Conservation (phyloP, 1,284 basidiomycete species). For the Fistulinella cinereoalba region DNA sequence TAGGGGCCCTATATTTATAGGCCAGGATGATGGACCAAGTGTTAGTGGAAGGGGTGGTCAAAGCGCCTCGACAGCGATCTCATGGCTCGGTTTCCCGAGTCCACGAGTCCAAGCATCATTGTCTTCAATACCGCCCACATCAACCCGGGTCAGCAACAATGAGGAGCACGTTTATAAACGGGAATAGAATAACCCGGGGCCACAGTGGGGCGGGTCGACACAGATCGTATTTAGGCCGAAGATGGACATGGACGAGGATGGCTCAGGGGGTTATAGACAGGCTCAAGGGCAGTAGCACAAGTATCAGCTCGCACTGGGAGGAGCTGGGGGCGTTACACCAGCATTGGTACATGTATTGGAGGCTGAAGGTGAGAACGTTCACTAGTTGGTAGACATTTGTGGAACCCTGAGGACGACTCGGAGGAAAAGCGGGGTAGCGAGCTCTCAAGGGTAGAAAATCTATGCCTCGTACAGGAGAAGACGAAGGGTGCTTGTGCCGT, state of each 20-base stretch:
- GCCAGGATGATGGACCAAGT: too few species aligned
- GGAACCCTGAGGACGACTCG: conserved; percentile 48
- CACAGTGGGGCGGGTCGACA: conserved; percentile 94
- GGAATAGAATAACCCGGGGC: too few species aligned
- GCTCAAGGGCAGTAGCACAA: conserved; percentile 88
- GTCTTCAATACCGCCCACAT: too few species aligned
- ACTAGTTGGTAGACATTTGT: conserved; percentile 90
- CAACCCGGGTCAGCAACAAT: too few species aligned
- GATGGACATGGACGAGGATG: conserved; percentile 36
- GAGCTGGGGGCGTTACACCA: conserved; percentile 81
- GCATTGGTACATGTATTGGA: conserved; percentile 96
- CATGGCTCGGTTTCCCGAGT: too few species aligned
- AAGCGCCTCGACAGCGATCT: too few species aligned
- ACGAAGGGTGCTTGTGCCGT: conserved; percentile 69
- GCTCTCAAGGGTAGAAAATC: conserved; percentile 48
- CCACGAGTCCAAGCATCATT: too few species aligned
- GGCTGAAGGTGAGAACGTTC: conserved; percentile 89
- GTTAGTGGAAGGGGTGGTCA: too few species aligned
- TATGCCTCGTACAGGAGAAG: conserved; percentile 77
- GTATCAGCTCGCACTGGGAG: conserved; percentile 81
- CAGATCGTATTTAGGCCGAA: conserved; percentile 96
- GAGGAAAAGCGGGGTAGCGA: conserved; percentile 6
- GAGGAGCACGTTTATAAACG: too few species aligned
- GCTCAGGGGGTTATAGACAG: conserved; percentile 29
- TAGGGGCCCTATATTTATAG: too few species aligned